These are phyloP conservation scores for Ceratocystis papillata DNA, from an alignment of 2,329 filamentous ascomycete species.

Conservation along the genomic window DNA sequence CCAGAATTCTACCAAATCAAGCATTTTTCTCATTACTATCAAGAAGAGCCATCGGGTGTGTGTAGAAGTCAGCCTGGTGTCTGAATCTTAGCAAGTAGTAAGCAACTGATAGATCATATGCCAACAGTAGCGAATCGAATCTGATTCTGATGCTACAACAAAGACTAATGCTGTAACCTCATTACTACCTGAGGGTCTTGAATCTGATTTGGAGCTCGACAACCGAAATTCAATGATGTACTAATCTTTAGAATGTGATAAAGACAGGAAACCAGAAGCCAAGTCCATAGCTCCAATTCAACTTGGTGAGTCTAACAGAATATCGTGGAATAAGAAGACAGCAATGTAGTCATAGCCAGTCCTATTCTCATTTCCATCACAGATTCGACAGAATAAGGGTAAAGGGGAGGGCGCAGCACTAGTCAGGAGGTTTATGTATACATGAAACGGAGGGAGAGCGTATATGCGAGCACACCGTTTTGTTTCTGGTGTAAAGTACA, in stretches of 20 bases:
- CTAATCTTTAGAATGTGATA: no score
- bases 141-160: no score
- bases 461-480: not conserved
- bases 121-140: not conserved
- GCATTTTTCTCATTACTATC: slow-evolving; percentile 8
- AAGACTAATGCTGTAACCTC: not conserved
- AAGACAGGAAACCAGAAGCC: no score
- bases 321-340: no score
- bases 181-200: not conserved
- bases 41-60: not conserved
- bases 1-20: slow-evolving; percentile 15
- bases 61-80: not conserved
- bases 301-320: no score
- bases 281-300: no score
- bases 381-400: not conserved
- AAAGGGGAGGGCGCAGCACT: not conserved
- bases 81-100: not conserved
- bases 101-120: not conserved
- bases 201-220: not conserved
- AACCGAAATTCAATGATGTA: no score
- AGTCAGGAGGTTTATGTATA: not conserved
- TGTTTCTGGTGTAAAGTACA: not conserved
- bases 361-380: not conserved
- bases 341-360: no score
- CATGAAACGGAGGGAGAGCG: not conserved